phyloP scores from a whole-genome alignment of 2,329 filamentous ascomycete species.

The Epichloe typhina region DNA sequence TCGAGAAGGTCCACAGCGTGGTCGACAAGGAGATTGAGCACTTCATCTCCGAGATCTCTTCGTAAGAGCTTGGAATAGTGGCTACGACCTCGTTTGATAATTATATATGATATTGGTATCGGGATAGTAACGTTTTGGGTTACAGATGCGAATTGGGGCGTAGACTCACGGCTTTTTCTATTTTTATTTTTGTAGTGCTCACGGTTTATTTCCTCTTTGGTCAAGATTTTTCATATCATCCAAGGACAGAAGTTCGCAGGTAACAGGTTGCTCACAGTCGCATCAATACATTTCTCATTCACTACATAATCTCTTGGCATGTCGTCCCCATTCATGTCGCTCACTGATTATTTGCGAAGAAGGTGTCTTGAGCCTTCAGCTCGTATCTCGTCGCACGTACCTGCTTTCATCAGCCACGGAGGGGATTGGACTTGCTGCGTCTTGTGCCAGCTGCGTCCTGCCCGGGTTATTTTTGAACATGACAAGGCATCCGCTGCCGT shows the following conservation, averaged over 20 bases:
- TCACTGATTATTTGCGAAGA: background rate
- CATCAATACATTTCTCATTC: slow-evolving; percentile 6
- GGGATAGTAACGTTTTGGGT: slow-evolving; percentile 12
- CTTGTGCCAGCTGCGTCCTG: background rate
- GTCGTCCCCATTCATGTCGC: background rate
- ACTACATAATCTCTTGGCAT: too few relatives aligned
- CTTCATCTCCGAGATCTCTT: slow-evolving; percentile 40
- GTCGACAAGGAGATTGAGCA: slow-evolving; percentile 49
- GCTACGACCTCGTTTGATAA: background rate
- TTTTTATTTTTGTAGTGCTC: slow-evolving; percentile 4
- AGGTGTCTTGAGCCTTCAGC: too few relatives aligned
- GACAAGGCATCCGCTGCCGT: background rate
- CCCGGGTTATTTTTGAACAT: background rate
- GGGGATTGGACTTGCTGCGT: background rate
- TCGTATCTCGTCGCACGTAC: background rate
- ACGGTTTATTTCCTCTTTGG: slow-evolving; percentile 2
- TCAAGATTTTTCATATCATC: background rate
- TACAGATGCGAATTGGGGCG: slow-evolving; percentile 10
- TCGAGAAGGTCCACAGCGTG: slow-evolving; percentile 48
- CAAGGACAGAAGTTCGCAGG: background rate
- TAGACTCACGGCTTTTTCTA: slow-evolving; percentile 7
- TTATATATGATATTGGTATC: background rate
- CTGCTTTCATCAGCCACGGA: background rate
- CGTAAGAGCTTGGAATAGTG: slow-evolving; percentile 16
- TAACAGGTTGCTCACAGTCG: background rate